A percentile compares a stretch with the other conserved stretches of the same genome.
Conservation (phyloP, 192 early-diverging fungal genomes). For the Coemansia sp. region DNA sequence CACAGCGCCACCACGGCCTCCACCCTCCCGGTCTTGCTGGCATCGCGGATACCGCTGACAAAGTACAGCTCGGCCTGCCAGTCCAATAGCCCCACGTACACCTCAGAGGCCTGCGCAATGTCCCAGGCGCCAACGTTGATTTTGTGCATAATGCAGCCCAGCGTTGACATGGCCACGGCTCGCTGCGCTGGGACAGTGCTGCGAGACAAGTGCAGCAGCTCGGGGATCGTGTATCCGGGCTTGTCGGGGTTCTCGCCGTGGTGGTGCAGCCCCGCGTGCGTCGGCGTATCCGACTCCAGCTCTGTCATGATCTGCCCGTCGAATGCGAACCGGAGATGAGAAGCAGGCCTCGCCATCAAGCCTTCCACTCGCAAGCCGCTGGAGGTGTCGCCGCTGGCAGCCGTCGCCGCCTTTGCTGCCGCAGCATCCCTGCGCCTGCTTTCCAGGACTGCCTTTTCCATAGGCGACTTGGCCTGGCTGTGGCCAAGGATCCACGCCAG, state of each 20-base stretch:
- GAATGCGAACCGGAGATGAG: conserved; percentile 79
- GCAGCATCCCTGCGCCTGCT: conserved; percentile 9
- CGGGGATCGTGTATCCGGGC: conserved; percentile 86
- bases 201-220: conserved; percentile 79
- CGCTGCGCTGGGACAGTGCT: conserved; percentile 84
- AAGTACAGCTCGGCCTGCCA: conserved; percentile 54
- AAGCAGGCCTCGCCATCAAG: conserved; percentile 30
- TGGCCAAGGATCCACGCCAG: conserved; percentile 53
- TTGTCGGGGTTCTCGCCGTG: conserved; percentile 84
- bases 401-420: conserved; percentile 1
- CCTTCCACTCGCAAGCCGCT: neutral
- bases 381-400: neutral
- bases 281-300: conserved; percentile 57
- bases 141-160: conserved; percentile 63
- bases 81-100: conserved; percentile 38
- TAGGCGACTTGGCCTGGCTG: conserved; percentile 54
- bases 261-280: conserved; percentile 80
- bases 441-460: conserved; percentile 23
- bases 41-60: conserved; percentile 22
- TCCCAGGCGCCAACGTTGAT: conserved; percentile 45
- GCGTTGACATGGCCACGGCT: conserved; percentile 64
- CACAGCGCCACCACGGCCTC: conserved; percentile 34
- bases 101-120: conserved; percentile 21
- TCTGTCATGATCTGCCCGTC: conserved; percentile 68
- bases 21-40: conserved; percentile 31